phyloP scores from a whole-genome alignment of 2,329 filamentous ascomycete species.

The Byssoonygena ceratinophila region DNA sequence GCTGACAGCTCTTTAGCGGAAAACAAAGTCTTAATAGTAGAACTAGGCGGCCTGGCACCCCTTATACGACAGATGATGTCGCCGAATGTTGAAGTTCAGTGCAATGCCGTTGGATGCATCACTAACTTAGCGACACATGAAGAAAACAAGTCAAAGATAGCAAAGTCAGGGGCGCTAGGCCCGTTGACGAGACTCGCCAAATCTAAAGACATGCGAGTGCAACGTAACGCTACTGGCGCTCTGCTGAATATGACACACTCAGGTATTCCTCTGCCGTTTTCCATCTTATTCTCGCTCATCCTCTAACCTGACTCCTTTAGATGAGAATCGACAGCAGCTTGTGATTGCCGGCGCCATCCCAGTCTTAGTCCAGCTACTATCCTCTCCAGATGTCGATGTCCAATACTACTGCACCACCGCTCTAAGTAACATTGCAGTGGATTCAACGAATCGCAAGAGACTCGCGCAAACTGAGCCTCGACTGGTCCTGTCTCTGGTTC shows the following conservation, averaged over 20 bases:
- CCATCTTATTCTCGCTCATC: constrained; percentile 2
- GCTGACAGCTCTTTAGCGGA: constrained; percentile 49
- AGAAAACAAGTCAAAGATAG: constrained; percentile 98
- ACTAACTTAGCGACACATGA: constrained; percentile 97
- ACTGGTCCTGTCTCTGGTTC: constrained; percentile 84
- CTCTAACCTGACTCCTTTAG: constrained; percentile 39
- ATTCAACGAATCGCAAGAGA: constrained; percentile 79
- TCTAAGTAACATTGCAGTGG: constrained; percentile 95
- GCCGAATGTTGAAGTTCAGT: constrained; percentile 94
- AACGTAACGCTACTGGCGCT: constrained; percentile 92
- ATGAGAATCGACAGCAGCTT: constrained; percentile 94
- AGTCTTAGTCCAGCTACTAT: constrained; percentile 86
- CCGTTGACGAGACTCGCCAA: constrained; percentile 87
- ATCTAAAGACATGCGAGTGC: constrained; percentile 96
- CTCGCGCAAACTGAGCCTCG: constrained; percentile 83
- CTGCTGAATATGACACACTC: constrained; percentile 99
- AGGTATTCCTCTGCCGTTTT: constrained; percentile 43
- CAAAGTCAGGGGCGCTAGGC: constrained; percentile 80
- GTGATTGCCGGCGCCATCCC: constrained; percentile 97
- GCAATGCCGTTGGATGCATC: constrained; percentile 97
- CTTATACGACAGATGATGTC: constrained; percentile 98
- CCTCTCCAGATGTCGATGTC: constrained; percentile 87
- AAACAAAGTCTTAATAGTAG: constrained; percentile 95
- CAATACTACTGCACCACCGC: constrained; percentile 99
- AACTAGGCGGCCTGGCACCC: constrained; percentile 77